Percentiles rank a stretch among this genome's conserved stretches.
These are phyloP conservation scores for Tylopilus intermedius DNA, from an alignment of 768 basidiomycete genomes.

Conservation along the genomic window DNA sequence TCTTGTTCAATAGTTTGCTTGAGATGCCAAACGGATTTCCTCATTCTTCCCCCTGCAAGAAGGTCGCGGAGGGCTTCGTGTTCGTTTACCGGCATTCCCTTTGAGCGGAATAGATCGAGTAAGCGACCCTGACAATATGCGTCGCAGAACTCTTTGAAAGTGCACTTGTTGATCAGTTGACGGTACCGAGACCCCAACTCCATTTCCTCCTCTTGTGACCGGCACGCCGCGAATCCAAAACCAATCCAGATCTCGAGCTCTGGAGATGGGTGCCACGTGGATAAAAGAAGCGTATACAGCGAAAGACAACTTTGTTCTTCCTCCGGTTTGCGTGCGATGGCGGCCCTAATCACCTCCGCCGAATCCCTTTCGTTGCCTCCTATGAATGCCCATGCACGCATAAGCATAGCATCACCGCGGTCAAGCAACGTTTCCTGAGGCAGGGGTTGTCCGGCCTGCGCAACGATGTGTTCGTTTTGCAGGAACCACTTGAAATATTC, in stretches of 20 bases:
- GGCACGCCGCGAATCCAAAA: slow-evolving; percentile 4
- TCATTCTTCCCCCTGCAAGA: neutral
- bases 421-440: neutral
- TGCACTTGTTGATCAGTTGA: neutral
- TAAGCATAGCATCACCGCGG: neutral
- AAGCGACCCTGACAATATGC: neutral
- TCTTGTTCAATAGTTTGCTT: neutral
- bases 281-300: neutral
- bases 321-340: neutral
- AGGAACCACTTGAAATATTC: slow-evolving; percentile 3
- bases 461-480: slow-evolving; percentile 3
- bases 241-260: neutral
- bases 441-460: neutral
- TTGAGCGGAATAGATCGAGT: neutral
- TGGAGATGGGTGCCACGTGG: neutral
- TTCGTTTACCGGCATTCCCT: neutral
- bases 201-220: neutral
- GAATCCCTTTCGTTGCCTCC: slow-evolving; percentile 2
- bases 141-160: slow-evolving; percentile 3
- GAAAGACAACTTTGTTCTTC: neutral
- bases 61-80: neutral
- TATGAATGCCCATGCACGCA: neutral
- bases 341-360: neutral
- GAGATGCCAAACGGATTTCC: slow-evolving; percentile 2
- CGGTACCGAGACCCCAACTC: neutral